Conservation (phyloP, 345 rosid genomes). For the Dimocarpus longan region DNA sequence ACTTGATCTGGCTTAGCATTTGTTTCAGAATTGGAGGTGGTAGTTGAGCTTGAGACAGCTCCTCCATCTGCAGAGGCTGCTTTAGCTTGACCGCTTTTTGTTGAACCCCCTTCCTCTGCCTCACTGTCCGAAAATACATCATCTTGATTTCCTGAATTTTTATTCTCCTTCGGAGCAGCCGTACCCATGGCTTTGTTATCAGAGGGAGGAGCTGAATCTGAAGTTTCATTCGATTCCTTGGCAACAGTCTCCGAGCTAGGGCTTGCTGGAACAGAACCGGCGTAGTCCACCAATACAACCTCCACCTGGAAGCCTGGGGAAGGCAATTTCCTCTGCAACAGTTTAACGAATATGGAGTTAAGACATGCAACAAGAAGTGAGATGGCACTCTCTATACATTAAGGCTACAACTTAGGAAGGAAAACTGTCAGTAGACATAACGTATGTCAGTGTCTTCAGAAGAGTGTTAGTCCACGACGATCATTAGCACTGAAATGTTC, state of each 20-base stretch:
- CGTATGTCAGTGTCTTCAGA: not conserved
- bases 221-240: conserved; percentile 43
- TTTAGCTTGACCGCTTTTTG: conserved; percentile 31
- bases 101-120: conserved; percentile 44
- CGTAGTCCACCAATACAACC: conserved; percentile 62
- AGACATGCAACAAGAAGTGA: conserved; percentile 7
- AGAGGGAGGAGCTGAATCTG: conserved; percentile 37
- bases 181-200: conserved; percentile 26
- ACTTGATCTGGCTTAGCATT: conserved; percentile 42
- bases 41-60: conserved; percentile 28
- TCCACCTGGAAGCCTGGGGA: conserved; percentile 88
- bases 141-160: conserved; percentile 51
- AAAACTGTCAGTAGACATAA: not conserved
- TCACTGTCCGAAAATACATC: conserved; percentile 82
- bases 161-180: conserved; percentile 41
- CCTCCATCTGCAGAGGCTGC: conserved; percentile 35
- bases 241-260: conserved; percentile 37
- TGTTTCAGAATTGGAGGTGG: conserved; percentile 29
- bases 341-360: conserved; percentile 6
- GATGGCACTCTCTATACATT: not conserved
- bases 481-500: not conserved
- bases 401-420: not conserved
- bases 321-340: conserved; percentile 76
- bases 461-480: not conserved
- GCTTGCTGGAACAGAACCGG: conserved; percentile 33